These are phyloP conservation scores for Xylariaceae sp. DNA, from an alignment of 2,329 filamentous ascomycete genomes.

Conservation along the genomic window DNA sequence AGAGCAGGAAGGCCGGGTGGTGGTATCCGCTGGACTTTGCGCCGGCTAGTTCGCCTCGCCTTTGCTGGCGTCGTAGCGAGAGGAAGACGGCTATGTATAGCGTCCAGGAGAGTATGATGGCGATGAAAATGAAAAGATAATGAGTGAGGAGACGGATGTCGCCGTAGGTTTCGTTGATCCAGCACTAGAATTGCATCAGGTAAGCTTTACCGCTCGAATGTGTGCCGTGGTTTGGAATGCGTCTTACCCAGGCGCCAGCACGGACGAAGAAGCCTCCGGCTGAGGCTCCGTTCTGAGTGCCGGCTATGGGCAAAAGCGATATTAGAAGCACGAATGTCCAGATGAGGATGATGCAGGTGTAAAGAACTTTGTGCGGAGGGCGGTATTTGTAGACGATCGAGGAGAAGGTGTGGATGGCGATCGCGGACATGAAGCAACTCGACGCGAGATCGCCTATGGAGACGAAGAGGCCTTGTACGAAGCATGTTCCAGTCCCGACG, in stretches of 20 bases:
- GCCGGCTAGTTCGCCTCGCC: slow-evolving; percentile 11
- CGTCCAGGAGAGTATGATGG: slow-evolving; percentile 34
- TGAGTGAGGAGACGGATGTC: slow-evolving; percentile 54
- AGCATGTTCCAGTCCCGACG: slow-evolving; percentile 53
- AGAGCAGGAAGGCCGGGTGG: slow-evolving; percentile 58
- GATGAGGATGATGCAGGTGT: slow-evolving; percentile 41
- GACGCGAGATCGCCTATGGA: slow-evolving; percentile 63
- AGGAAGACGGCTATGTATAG: slow-evolving; percentile 39
- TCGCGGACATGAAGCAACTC: slow-evolving; percentile 62
- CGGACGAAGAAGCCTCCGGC: slow-evolving; percentile 55
- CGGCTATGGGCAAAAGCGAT: slow-evolving; percentile 47
- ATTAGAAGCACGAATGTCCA: slow-evolving; percentile 60
- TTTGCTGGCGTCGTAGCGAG: slow-evolving; percentile 29
- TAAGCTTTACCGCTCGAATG: slow-evolving; percentile 3
- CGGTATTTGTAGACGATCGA: slow-evolving; percentile 55
- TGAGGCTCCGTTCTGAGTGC: slow-evolving; percentile 40
- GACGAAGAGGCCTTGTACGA: slow-evolving; percentile 64
- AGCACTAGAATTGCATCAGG: slow-evolving; percentile 45
- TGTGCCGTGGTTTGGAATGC: slow-evolving; percentile 6
- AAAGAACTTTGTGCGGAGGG: slow-evolving; percentile 48
- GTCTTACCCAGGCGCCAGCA: slow-evolving; percentile 57
- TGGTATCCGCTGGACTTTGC: slow-evolving; percentile 16
- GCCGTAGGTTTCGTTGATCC: slow-evolving; percentile 53
- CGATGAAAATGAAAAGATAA: slow-evolving; percentile 58
- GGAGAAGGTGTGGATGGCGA: slow-evolving; percentile 63